Conservation (phyloP, 306 rosid genomes). For the Elaeagnus macrophylla region DNA sequence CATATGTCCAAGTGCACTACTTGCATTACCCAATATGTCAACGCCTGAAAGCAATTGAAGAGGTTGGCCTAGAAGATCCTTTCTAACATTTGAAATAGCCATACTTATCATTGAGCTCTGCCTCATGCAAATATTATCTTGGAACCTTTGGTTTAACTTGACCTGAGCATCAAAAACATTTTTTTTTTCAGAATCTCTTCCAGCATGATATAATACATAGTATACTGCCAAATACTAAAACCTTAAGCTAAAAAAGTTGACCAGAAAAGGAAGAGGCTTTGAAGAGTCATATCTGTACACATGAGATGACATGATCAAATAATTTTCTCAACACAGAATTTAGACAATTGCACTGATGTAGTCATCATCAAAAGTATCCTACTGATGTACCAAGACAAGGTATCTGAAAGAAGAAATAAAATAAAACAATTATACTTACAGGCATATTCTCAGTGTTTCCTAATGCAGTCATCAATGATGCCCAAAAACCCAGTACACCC, state of each 20-base stretch:
- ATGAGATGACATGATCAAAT: no score
- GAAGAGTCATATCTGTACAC: no score
- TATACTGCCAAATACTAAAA: no score
- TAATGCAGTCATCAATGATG: constrained; percentile 97
- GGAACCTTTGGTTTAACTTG: constrained; percentile 76
- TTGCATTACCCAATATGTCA: constrained; percentile 97
- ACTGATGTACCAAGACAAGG: background rate
- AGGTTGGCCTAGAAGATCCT: constrained; percentile 94
- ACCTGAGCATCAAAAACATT: constrained; percentile 59
- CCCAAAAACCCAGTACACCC: constrained; percentile 97
- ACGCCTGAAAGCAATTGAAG: constrained; percentile 95
- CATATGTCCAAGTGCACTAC: constrained; percentile 99
- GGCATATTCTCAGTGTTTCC: constrained; percentile 97
- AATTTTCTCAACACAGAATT: no score
- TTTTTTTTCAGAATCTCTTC: no score
- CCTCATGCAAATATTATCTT: constrained; percentile 82
- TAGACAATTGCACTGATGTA: background rate
- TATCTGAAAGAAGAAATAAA: background rate
- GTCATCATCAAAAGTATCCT: background rate
- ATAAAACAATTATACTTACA: constrained; percentile 44
- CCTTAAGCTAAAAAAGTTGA: no score
- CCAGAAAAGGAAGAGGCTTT: no score
- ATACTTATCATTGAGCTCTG: constrained; percentile 84
- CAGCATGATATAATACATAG: no score
- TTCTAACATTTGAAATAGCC: constrained; percentile 79